Evolutionary conservation across 306 rosid species (phyloP).

Genomic region (Prunus fruticosa): DNA sequence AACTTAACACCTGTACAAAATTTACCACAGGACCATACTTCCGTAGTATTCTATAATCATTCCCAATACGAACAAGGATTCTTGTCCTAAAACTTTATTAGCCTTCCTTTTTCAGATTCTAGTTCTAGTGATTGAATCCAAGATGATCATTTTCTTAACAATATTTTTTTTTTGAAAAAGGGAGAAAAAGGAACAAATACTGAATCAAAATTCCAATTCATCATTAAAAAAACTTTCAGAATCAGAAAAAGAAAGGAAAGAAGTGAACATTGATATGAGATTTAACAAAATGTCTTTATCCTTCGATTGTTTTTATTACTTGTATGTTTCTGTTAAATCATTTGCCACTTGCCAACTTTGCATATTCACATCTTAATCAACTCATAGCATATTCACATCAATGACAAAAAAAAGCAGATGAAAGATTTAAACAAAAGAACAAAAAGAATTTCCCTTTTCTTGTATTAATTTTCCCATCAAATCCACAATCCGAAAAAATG

Average conservation of each 20-base stretch:
- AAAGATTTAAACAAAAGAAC: not conserved
- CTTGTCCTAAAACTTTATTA: too few relatives aligned
- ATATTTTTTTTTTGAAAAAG: too few relatives aligned
- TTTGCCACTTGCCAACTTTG: too few relatives aligned
- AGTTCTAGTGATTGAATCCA: too few relatives aligned
- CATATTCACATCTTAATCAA: not conserved
- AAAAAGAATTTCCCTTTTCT: not conserved
- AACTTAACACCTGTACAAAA: too few relatives aligned
- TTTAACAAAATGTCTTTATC: not conserved
- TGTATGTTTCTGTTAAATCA: not conserved
- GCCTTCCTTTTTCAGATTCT: too few relatives aligned
- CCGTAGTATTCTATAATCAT: too few relatives aligned
- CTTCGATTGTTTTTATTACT: too few relatives aligned
- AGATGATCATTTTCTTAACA: too few relatives aligned
- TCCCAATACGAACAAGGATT: too few relatives aligned
- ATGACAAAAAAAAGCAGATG: not conserved
- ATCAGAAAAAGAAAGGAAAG: not conserved
- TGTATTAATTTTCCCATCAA: constrained; percentile 4
- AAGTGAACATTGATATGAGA: not conserved
- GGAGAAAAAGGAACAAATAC: not conserved
- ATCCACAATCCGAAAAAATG: not conserved
- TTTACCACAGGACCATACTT: too few relatives aligned
- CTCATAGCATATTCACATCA: not conserved
- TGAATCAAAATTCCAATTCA: not conserved
- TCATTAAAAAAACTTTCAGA: not conserved